These are phyloP conservation scores for Sesbania bispinosa DNA, from an alignment of 306 rosid genomes.

Conservation along the genomic window DNA sequence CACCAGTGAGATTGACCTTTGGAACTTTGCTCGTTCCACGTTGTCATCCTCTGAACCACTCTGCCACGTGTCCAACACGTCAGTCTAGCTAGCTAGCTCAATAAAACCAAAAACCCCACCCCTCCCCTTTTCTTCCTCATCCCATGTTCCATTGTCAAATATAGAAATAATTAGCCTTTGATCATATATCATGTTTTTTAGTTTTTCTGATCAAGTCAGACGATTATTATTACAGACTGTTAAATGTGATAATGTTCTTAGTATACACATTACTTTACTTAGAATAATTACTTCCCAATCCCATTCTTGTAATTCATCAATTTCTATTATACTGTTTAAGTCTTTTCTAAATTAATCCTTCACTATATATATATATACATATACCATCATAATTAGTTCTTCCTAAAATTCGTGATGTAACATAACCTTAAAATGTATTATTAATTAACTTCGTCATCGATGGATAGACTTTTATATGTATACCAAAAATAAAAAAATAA, in stretches of 20 bases:
- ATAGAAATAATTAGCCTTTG: constrained; percentile 30
- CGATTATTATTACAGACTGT: constrained; percentile 31
- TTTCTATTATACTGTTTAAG: too few relatives aligned
- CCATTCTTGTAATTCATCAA: not conserved
- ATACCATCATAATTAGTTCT: not conserved
- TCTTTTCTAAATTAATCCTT: not conserved
- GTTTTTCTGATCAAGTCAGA: constrained; percentile 30
- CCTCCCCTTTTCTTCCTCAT: not conserved
- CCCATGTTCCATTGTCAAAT: constrained; percentile 30
- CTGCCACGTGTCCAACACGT: constrained; percentile 55
- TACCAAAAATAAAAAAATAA: not conserved
- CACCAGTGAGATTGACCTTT: constrained; percentile 63
- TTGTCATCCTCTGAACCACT: constrained; percentile 56
- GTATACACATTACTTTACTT: constrained; percentile 21
- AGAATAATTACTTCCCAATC: too few relatives aligned
- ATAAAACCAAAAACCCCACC: not conserved
- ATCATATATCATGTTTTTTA: constrained; percentile 30
- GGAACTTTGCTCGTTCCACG: constrained; percentile 62
- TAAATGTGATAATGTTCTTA: constrained; percentile 20
- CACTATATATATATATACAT: not conserved
- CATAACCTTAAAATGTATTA: not conserved
- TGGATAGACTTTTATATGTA: not conserved
- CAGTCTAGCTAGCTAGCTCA: constrained; percentile 34
- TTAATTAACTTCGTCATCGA: not conserved
- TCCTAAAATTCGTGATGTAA: not conserved